Base-by-base conservation (phyloP, 1,139 yeast species). In the Taphrina populina region DNA sequence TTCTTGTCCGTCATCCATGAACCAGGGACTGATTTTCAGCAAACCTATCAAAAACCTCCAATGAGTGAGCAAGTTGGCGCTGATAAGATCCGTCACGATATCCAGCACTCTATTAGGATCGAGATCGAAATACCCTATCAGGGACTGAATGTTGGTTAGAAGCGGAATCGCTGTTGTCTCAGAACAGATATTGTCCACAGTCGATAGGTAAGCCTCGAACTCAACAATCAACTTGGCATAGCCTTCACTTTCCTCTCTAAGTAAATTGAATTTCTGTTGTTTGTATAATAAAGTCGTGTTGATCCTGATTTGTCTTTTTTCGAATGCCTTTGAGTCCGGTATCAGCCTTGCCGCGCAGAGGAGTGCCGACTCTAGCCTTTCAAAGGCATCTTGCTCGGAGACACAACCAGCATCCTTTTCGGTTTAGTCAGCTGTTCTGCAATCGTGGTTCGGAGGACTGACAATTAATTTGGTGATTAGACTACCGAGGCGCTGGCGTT, bases 181-280 rank as follows among this genome's bases (percentile, higher is more conserved):
- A 6, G 21, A 29, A 13, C 41, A 21, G 10, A 17, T 27, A 21
- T 46, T 23, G 17, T 11, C 29, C n/a, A 45, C 36, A n/a, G 26
- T 36, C 13, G 30, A 33, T 11, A 51, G 29, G 36, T 58, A 58
- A 4, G 56, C 56, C 58, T 70, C 69, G n/a, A 85, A 61, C 58
- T 82, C 81, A 5, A 76, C 76, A 0, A 82, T 69, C 34, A 86
- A 71, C 64, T 83, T 82, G 13, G 95, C 70, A 69, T 80, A 92
- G 0, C 97, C 98, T 66, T 84, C 92, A 13, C 81, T 71, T 62
- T 85, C 85, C 68, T 90, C 96, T 56, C 82, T 79, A n/a, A 87
- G 65, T 27, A 88, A 70, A 60, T 87, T 87, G 70, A 73, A 88
- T 60, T 85, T 81, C 64, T 79, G 81, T 59, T 85, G 86, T 33